Base-by-base conservation (phyloP, 2,329 filamentous ascomycete genomes). In the Phyllosticta citribraziliensis region DNA sequence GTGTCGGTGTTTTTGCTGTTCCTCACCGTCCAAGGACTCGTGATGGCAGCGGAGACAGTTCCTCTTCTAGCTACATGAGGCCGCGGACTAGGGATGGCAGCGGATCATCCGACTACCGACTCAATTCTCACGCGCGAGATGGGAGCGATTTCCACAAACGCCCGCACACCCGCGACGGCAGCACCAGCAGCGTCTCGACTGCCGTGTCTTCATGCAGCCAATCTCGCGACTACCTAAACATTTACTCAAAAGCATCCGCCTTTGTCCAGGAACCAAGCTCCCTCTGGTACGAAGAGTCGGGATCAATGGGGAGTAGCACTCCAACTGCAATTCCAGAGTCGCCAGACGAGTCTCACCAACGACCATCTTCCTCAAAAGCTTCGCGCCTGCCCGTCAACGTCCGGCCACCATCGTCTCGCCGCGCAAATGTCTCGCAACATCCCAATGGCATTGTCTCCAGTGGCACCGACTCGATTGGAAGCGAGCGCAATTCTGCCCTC, bases 51-150 rank as follows among this genome's bases (percentile, higher is more conserved):
- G 58, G 58, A 11, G 58, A 60, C 25, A 55, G 35, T 40, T 60
- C 52, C 22, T 40, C 33, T 11, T 54, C 33, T 19, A n/a, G 19
- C 33, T 60, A 60, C 53, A 60, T 53, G 17, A 25, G 58, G 2
- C 58, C 58, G 9, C 59, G 55, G 5, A 61, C 59, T 8, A 57
- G 59, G n/a, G 59, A 61, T 6, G 59, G 59, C 14, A 61, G 59
- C 19, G 59, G 59, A 3, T 40, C 35, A 10, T 61, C 59, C 5
- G 59, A 61, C 8, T 57, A 61, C 11, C 54, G 55, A 20, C 35
- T 52, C 25, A 61, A 54, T 19, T 25, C 55, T 5, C 55, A 61
- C 50, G 30, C 52, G 22, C 47, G 59, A 12, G 59, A 57, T 19
- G 12, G 40, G 2, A 57, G 55, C 27, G 55, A 61, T 54, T 47